Evolutionary conservation across 108 stramenopile genomes (phyloP).

Genomic region (Skeletonema grethae): DNA sequence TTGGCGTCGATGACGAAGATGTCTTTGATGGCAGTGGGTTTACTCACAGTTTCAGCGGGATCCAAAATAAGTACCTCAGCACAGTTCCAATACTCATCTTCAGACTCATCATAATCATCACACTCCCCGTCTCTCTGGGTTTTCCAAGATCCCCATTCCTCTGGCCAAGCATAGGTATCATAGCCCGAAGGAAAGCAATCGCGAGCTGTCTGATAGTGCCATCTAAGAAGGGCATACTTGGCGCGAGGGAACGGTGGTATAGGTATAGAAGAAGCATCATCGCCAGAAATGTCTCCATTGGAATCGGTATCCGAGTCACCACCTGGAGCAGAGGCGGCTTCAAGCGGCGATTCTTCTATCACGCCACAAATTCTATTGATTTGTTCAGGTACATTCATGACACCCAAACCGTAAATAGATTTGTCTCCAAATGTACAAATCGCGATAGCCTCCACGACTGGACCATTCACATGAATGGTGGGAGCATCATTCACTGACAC

Average conservation of each 20-base stretch:
- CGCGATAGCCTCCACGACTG: conserved; percentile 15
- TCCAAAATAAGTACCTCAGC: conserved; percentile 30
- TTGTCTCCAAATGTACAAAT: conserved; percentile 25
- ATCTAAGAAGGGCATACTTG: conserved; percentile 38
- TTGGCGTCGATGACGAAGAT: conserved; percentile 18
- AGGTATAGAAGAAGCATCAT: neutral
- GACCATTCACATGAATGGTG: conserved; percentile 20
- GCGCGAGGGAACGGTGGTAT: neutral
- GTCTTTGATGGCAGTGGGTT: conserved; percentile 20
- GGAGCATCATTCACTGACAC: conserved; percentile 17
- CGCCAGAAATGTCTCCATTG: neutral
- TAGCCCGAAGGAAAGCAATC: conserved; percentile 33
- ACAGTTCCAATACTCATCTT: conserved; percentile 41
- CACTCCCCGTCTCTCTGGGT: conserved; percentile 21
- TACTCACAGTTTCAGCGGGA: neutral
- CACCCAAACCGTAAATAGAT: conserved; percentile 23
- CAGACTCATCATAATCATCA: neutral
- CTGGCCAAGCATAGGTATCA: conserved; percentile 34
- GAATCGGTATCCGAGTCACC: neutral
- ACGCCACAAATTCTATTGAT: neutral
- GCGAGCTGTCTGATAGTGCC: conserved; percentile 36
- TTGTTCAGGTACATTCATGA: neutral
- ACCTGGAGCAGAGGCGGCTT: neutral
- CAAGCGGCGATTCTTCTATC: neutral
- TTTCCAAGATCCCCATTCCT: conserved; percentile 31